A percentile compares a stretch with the other conserved stretches of the same genome.
These are phyloP conservation scores for Phylloporus rhodoxanthus DNA, from an alignment of 768 basidiomycete species.

Conservation along the genomic window DNA sequence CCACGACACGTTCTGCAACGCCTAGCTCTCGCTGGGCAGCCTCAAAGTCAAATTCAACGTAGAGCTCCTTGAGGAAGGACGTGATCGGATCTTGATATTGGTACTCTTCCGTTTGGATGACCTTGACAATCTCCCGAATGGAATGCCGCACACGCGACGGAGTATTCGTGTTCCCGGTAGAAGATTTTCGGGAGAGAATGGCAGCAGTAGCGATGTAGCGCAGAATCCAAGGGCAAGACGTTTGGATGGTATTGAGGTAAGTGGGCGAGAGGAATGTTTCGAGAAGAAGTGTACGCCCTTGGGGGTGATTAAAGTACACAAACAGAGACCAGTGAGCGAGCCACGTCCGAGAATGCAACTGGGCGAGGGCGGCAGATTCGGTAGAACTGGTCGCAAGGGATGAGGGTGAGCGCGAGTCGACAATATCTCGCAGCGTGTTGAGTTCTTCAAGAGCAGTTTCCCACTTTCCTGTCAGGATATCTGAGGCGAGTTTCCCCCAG, in stretches of 20 bases:
- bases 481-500: constrained; percentile 97
- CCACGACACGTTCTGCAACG: constrained; percentile 74
- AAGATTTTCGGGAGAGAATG: constrained; percentile 80
- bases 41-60: constrained; percentile 94
- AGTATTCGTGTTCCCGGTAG: constrained; percentile 40
- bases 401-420: constrained; percentile 71
- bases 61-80: constrained; percentile 87
- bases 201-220: constrained; percentile 93
- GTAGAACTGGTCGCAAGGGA: constrained; percentile 40
- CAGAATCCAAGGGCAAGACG: constrained; percentile 88
- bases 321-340: constrained; percentile 97
- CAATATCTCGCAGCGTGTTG: constrained; percentile 86
- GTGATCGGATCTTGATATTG: constrained; percentile 95
- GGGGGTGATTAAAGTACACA: constrained; percentile 95
- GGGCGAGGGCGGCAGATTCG: constrained; percentile 69
- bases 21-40: constrained; percentile 81
- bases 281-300: constrained; percentile 85
- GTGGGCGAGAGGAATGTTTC: constrained; percentile 95
- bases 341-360: constrained; percentile 94
- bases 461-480: constrained; percentile 94
- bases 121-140: constrained; percentile 86
- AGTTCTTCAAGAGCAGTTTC: constrained; percentile 92
- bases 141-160: constrained; percentile 80
- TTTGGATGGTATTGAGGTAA: constrained; percentile 98
- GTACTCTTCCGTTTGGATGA: constrained; percentile 92